phyloP scores from a whole-genome alignment of 2,329 filamentous ascomycete species.

The Beauveria bassiana region DNA sequence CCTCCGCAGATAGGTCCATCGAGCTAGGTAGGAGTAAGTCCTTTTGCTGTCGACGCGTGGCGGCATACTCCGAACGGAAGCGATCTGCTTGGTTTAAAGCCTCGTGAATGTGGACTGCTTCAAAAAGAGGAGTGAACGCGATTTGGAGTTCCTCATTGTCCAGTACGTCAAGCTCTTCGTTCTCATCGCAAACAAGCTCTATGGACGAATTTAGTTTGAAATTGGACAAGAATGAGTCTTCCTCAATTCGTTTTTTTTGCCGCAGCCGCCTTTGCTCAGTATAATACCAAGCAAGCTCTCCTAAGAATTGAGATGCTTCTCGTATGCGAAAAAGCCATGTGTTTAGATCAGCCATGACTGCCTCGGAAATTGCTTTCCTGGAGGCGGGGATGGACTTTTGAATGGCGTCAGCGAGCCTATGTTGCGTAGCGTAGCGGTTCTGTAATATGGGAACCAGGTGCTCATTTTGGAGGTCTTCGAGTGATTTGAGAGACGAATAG shows the following conservation, averaged over 20 bases:
- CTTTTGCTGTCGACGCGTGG: slow-evolving; percentile 83
- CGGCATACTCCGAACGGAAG: slow-evolving; percentile 86
- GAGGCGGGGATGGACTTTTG: slow-evolving; percentile 91
- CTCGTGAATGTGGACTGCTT: slow-evolving; percentile 93
- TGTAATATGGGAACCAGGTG: slow-evolving; percentile 67
- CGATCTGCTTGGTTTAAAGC: slow-evolving; percentile 87
- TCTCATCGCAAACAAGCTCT: slow-evolving; percentile 90
- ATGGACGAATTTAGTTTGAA: slow-evolving; percentile 95
- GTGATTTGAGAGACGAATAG: slow-evolving; percentile 84
- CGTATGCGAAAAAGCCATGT: slow-evolving; percentile 94
- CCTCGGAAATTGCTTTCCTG: slow-evolving; percentile 87
- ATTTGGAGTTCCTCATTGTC: slow-evolving; percentile 94
- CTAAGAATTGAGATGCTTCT: slow-evolving; percentile 91
- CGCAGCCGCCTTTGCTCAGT: slow-evolving; percentile 79
- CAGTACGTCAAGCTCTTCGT: slow-evolving; percentile 88
- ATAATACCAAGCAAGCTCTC: slow-evolving; percentile 94
- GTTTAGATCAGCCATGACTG: slow-evolving; percentile 93
- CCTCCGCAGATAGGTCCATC: slow-evolving; percentile 72
- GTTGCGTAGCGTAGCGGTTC: slow-evolving; percentile 84
- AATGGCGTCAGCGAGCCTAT: slow-evolving; percentile 91
- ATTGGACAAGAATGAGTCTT: slow-evolving; percentile 64
- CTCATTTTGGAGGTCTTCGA: slow-evolving; percentile 94
- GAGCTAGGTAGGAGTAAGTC: slow-evolving; percentile 75
- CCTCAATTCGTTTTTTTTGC: slow-evolving; percentile 74
- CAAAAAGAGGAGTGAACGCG: slow-evolving; percentile 88